Conservation (phyloP, 2,329 filamentous ascomycete species). For the Pestalotiopsis sp. region DNA sequence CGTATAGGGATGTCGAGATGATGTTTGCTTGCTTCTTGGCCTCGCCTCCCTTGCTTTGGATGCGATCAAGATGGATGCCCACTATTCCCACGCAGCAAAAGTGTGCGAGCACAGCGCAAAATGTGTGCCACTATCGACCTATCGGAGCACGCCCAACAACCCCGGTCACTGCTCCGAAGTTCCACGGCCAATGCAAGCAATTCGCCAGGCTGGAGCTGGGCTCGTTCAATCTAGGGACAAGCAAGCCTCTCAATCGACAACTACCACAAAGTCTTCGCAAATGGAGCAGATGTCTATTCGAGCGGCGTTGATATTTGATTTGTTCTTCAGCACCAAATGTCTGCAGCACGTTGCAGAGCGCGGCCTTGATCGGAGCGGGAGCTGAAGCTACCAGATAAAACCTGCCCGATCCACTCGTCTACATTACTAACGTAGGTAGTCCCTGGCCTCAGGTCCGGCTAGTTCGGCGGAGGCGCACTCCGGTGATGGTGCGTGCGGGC, state of each 20-base stretch:
- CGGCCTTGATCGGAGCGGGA: background rate
- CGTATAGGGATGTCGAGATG: background rate
- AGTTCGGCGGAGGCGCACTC: slow-evolving; percentile 7
- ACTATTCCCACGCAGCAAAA: background rate
- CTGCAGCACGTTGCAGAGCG: background rate
- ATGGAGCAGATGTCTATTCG: background rate
- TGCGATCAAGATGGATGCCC: background rate
- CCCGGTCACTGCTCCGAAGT: background rate
- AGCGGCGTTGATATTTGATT: background rate
- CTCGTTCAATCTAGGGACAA: background rate
- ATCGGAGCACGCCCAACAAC: background rate
- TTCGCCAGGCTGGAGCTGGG: background rate
- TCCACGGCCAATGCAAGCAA: background rate
- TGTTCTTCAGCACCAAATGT: background rate
- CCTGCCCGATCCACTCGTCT: background rate
- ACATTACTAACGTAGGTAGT: background rate
- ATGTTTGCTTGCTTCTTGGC: background rate
- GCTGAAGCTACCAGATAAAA: background rate
- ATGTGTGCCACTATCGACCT: background rate
- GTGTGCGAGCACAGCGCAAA: background rate
- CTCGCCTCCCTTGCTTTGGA: background rate
- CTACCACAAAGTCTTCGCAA: background rate
- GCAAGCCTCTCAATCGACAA: background rate
- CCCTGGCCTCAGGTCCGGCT: slow-evolving; percentile 1
- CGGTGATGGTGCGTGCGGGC: background rate